Base-by-base conservation (phyloP, 1,139 yeast genomes). In the Yamadazyma pseudoaaseri region DNA sequence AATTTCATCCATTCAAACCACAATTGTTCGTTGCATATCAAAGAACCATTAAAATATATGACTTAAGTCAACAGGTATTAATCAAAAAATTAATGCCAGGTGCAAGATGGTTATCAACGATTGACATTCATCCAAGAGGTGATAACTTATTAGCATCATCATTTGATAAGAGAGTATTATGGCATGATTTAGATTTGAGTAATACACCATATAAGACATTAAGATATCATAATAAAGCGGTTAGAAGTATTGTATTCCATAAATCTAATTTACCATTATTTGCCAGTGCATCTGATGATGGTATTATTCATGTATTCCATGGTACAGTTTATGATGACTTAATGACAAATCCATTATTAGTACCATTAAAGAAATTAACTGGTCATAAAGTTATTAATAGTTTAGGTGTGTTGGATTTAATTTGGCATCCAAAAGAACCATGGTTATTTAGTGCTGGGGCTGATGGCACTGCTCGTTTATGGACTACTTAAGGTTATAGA, bases 371-470 rank as follows among this genome's bases (percentile, higher is more conserved):
- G 76, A 89, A 90, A 57, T 72, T 94, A 55, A 79, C 84, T 32
- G 98, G 97, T n/a, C 98, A 92, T 63, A 81, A 82, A 57, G 74
- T 87, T 34, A 68, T 78, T 22, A 77, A 78, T 52, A 82, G 86
- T 54, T 67, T 92, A 43, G 98, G 98, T 52, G 95, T 92, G n/a
- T 71, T 92, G 55, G 86, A 82, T 56, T 76, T 85, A 36, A 76
- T 77, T 35, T 92, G 99, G 99, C 98, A 94, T 71, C 97, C 98
- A 45, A 81, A 83, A 54, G 97, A 94, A 62, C 97, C 98, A 1
- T 92, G 99, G 99, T 70, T 92, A 52, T 89, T 92, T 60, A 83
- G 95, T 57, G 89, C 96, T n/a, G 98, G 97, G 49, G 97, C 97
- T 15, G 98, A 94, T 61, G 90, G 95, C 41, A 82, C 92, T 34